phyloP scores from a whole-genome alignment of 352 stramenopile genomes.

The Phytopythium boreale region DNA sequence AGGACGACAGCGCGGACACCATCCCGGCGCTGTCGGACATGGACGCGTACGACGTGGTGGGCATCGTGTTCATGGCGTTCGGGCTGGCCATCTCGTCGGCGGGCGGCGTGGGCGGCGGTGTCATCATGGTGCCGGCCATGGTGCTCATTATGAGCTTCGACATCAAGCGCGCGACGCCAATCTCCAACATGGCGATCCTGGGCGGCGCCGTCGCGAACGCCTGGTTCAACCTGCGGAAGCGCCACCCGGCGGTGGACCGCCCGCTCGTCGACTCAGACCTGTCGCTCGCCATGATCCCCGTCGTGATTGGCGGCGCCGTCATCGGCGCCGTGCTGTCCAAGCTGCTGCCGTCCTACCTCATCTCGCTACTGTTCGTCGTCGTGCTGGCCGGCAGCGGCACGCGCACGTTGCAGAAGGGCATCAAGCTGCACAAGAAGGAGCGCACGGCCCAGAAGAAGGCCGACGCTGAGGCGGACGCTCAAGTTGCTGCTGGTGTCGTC shows the following conservation, averaged over 20 bases:
- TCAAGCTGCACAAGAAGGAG: slow-evolving; percentile 37
- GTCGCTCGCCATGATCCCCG: slow-evolving; percentile 51
- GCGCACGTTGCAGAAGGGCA: slow-evolving; percentile 24
- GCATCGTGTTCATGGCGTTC: slow-evolving; percentile 47
- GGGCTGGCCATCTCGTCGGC: slow-evolving; percentile 47
- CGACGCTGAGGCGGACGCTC: slow-evolving; percentile 5
- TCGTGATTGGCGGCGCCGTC: slow-evolving; percentile 53
- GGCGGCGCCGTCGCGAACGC: slow-evolving; percentile 57
- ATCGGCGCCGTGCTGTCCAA: slow-evolving; percentile 59
- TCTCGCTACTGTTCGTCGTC: slow-evolving; percentile 53
- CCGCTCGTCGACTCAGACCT: slow-evolving; percentile 57
- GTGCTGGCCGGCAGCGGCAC: slow-evolving; percentile 31
- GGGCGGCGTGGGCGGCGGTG: slow-evolving; percentile 45
- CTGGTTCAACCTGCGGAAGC: slow-evolving; percentile 62
- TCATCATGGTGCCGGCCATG: slow-evolving; percentile 58
- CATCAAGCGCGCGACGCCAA: slow-evolving; percentile 61
- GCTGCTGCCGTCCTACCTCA: slow-evolving; percentile 56
- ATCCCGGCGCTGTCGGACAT: slow-evolving; percentile 32
- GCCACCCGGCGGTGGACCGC: slow-evolving; percentile 46
- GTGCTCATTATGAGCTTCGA: slow-evolving; percentile 65
- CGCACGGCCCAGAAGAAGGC: slow-evolving; percentile 23
- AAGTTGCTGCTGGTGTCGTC: too few species aligned
- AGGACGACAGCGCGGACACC: slow-evolving; percentile 7
- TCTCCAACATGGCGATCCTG: slow-evolving; percentile 63
- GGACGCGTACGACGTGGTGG: slow-evolving; percentile 37